A percentile compares a stretch with the other conserved stretches of the same genome.
Conservation (phyloP, 2,329 filamentous ascomycete species). For the Paecilomyces niveus region DNA sequence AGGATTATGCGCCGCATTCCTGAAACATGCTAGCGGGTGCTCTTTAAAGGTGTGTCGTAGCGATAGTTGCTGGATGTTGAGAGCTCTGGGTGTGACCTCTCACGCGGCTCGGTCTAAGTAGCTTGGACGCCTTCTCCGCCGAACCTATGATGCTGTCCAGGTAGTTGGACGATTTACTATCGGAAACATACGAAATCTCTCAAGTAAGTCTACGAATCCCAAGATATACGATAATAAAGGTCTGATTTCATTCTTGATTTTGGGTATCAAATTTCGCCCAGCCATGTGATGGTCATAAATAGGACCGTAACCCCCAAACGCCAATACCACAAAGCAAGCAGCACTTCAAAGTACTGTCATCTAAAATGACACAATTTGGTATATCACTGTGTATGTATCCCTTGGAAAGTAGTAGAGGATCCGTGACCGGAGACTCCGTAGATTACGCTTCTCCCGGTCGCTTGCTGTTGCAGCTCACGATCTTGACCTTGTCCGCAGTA, state of each 20-base stretch:
- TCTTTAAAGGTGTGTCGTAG: background rate
- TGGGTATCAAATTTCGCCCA: slow-evolving; percentile 1
- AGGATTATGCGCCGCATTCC: background rate
- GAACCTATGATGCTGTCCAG: background rate
- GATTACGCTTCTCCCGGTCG: slow-evolving; percentile 51
- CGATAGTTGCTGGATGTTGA: background rate
- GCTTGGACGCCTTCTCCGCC: background rate
- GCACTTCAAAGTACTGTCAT: background rate
- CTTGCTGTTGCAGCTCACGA: slow-evolving; percentile 96
- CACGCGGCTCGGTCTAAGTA: background rate
- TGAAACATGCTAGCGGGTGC: background rate
- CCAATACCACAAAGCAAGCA: background rate
- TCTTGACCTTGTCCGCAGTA: slow-evolving; percentile 89
- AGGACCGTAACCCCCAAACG: background rate
- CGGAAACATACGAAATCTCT: background rate
- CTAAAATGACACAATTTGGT: background rate
- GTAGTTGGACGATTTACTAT: background rate
- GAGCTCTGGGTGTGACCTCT: background rate
- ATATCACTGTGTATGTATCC: background rate
- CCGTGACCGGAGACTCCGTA: background rate
- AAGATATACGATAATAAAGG: background rate
- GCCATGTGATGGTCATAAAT: background rate
- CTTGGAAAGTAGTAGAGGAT: background rate
- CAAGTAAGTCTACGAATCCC: background rate
- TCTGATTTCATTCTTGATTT: background rate